These are phyloP conservation scores for Triticum dicoccoides DNA, from an alignment of 176 grass and related monocot species.

Conservation along the genomic window DNA sequence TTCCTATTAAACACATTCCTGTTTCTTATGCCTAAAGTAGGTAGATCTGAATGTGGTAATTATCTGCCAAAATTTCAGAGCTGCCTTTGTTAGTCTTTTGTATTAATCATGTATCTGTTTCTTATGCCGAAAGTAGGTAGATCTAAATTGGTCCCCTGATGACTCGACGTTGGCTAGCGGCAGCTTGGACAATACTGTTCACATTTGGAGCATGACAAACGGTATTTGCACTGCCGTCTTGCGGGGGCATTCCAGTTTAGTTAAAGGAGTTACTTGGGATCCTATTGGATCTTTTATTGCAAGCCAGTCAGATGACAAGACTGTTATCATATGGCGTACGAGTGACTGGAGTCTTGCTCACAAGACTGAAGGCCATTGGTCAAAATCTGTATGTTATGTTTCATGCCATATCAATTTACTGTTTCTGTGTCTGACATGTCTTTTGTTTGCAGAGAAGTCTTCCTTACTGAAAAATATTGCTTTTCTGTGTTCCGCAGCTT, in stretches of 20 bases:
- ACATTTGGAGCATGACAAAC: constrained; percentile 89
- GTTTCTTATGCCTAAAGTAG: constrained; percentile 59
- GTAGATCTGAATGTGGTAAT: constrained; percentile 72
- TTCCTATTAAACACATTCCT: constrained; percentile 13
- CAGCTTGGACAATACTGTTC: constrained; percentile 92
- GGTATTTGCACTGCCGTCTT: constrained; percentile 96
- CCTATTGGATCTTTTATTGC: constrained; percentile 98
- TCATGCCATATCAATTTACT: background rate
- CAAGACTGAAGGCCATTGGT: constrained; percentile 93
- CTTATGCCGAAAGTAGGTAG: constrained; percentile 76
- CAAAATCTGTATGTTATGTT: constrained; percentile 78
- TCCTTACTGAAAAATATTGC: constrained; percentile 25
- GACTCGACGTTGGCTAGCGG: constrained; percentile 88
- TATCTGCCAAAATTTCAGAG: too few species aligned
- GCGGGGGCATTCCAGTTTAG: constrained; percentile 91
- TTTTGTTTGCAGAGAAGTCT: constrained; percentile 15
- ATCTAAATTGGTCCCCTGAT: constrained; percentile 99
- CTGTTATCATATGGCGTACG: constrained; percentile 95
- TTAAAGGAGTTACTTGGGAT: constrained; percentile 99
- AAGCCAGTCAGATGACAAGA: constrained; percentile 96
- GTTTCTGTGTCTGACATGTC: constrained; percentile 11
- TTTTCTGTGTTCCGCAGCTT: constrained; percentile 52
- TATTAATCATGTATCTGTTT: constrained; percentile 32
- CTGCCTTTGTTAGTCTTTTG: background rate
- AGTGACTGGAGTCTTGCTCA: constrained; percentile 97